Evolutionary conservation across 2,329 filamentous ascomycete species (phyloP), one percentile per base, ranked within the genome.

Genomic region (Phialophora macrospora): DNA sequence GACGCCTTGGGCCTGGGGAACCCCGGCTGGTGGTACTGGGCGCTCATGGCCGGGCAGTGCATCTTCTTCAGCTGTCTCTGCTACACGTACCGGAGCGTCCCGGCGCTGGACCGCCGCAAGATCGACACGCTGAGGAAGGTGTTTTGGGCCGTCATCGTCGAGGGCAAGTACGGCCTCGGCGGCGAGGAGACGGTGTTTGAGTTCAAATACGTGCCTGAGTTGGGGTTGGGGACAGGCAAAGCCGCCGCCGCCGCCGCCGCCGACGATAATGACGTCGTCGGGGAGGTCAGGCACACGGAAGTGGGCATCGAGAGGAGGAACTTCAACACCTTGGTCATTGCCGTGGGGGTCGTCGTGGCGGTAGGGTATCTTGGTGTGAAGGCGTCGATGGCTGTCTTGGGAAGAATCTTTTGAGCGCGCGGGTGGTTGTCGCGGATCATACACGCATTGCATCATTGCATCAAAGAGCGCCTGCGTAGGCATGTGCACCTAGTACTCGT

Each of bases 151-250:
- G 75, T 90, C 2, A 83, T 90, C 17, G 83, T 44, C n/a, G 82
- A 88, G 63, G 84, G 86, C 63, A 86, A 87, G 61, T 85, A 81
- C 62, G 90, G 88, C 0, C 80, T 93, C 7, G 60, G 54, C 1
- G 86, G 88, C 0, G 80, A 83, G 55, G 83, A 88, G 72, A 86
- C 84, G 1, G 80, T 79, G 8, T 93, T 92, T 73, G 85, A 89
- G 22, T 90, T 93, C 77, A 89, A 92, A 73, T 90, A 90, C 73
- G 80, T 90, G 9, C 89, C 89, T 0, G 78, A 84, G 69, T 82
- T 83, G 57, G 74, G 78, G 57, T 84, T 82, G 8, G 76, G 81
- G 12, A 85, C 83, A 3, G 63, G 62, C 1, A 66, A 61, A 59
- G 67, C 65, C 11, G 70, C 62, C n/a, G 66, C 65, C 20, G 78